Percentiles rank a stretch among this genome's conserved stretches.
phyloP scores from a whole-genome alignment of 768 basidiomycete species.

The Termitomyces sp. region DNA sequence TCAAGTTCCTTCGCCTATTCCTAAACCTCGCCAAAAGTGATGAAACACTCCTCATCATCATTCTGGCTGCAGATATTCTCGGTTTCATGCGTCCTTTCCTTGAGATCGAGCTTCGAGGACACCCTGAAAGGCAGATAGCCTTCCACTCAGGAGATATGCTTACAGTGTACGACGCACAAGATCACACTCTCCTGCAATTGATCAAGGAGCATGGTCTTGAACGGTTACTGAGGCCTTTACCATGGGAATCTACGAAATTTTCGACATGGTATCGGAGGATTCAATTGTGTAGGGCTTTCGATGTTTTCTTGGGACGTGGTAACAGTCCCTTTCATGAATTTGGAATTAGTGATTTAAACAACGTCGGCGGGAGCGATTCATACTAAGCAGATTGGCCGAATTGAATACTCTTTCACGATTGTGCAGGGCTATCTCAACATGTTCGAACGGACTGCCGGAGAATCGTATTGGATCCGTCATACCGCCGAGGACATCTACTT shows the following conservation, averaged over 20 bases:
- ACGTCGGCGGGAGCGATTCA: no score
- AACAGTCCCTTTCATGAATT: no score
- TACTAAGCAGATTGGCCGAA: not conserved
- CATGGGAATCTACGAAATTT: no score
- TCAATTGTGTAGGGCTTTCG: slow-evolving; percentile 6
- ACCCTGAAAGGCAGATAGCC: not conserved
- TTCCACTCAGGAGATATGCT: slow-evolving; percentile 3
- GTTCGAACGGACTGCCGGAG: not conserved
- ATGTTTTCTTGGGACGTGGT: slow-evolving; percentile 8
- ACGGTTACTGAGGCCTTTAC: not conserved
- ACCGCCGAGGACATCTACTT: not conserved
- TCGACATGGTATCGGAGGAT: not conserved
- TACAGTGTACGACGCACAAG: slow-evolving; percentile 9
- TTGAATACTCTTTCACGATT: not conserved
- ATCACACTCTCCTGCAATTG: slow-evolving; percentile 2
- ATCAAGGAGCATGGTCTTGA: slow-evolving; percentile 8
- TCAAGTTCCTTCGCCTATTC: slow-evolving; percentile 6
- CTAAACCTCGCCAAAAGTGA: slow-evolving; percentile 2
- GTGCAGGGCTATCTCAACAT: not conserved
- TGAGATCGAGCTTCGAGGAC: slow-evolving; percentile 5
- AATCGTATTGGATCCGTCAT: not conserved
- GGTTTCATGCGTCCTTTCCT: slow-evolving; percentile 14
- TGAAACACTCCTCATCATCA: not conserved
- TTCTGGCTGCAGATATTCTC: slow-evolving; percentile 13
- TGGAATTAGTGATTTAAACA: no score